Conservation (phyloP, 1,284 basidiomycete genomes). For the Boletellus deceptivus region DNA sequence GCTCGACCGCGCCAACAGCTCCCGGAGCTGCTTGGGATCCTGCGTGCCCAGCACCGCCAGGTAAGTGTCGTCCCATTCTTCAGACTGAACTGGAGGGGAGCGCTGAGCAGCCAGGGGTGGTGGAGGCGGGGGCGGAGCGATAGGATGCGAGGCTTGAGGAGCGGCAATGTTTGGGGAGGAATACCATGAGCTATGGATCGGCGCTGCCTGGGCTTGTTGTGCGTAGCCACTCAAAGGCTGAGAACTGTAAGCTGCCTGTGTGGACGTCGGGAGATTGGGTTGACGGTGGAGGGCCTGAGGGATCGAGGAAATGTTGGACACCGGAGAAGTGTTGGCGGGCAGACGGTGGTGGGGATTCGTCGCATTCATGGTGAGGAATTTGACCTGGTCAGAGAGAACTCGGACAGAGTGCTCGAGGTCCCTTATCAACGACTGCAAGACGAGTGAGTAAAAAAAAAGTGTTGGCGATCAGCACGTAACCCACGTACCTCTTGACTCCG, state of each 20-base stretch:
- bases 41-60: conserved; percentile 69
- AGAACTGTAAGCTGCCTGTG: conserved; percentile 31
- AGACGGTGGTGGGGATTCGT: conserved; percentile 31
- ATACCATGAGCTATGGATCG: conserved; percentile 59
- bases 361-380: conserved; percentile 64
- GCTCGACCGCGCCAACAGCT: conserved; percentile 67
- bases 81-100: conserved; percentile 57
- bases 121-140: conserved; percentile 65
- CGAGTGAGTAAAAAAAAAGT: conserved; percentile 6
- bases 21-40: conserved; percentile 68
- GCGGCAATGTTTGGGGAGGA: conserved; percentile 55
- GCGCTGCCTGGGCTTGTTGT: conserved; percentile 40
- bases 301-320: conserved; percentile 26
- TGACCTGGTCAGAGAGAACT: conserved; percentile 72
- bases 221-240: conserved; percentile 32
- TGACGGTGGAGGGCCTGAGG: conserved; percentile 38
- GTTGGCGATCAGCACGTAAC: background rate
- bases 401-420: conserved; percentile 76
- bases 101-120: conserved; percentile 40
- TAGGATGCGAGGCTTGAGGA: conserved; percentile 72
- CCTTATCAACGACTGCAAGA: conserved; percentile 59
- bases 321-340: conserved; percentile 22
- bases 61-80: conserved; percentile 83
- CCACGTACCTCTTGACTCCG: conserved; percentile 68
- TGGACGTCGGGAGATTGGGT: conserved; percentile 41